Evolutionary conservation across 306 rosid genomes (phyloP), one percentile per base, ranked within the genome.

Genomic region (Abrus pulchellus): DNA sequence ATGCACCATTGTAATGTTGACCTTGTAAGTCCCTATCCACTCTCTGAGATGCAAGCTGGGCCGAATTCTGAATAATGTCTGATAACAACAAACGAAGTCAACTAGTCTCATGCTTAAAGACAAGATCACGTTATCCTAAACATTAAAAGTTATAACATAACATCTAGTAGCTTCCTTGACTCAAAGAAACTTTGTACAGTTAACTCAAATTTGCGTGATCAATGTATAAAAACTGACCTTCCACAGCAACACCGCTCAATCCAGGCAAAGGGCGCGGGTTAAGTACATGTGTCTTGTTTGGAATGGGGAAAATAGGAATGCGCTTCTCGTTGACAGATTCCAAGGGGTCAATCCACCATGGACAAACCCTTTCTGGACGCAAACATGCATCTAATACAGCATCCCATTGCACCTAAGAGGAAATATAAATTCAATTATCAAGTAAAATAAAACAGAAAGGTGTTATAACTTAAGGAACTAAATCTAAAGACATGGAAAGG

Each of bases 341-440:
- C 48, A 65, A 64, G 57, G 87, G 84, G 60, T 85, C 82, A 67
- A 93, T 85, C 83, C 85, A 80, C 97, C 97, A 93, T 38, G 90
- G 92, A 74, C 90, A 88, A 41, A 93, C 90, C 78, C 89, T 93
- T 79, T 87, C 87, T 64, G 90, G 82, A 50, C 60, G 83, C 72
- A 61, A 41, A 56, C 29, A 27, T 43, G 54, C 59, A 34, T 84
- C 81, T 53, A 72, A 47, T 49, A 57, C 52, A 14, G 49, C 62
- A 82, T 93, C 94, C 94, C 93, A 91, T 77, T 84, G 83, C 79
- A 93, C 94, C 97, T 93, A 66, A 66, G 77, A 72, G 52, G 54
- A 60, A 36, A 79, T 6, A 43, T 14, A 52, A 38, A 41, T 48
- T 49, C 3, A 78, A 64, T 74, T 54, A 48, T 70, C 71, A 69